Base-by-base conservation (phyloP, 345 rosid species). In the Gynandropsis gynandra region DNA sequence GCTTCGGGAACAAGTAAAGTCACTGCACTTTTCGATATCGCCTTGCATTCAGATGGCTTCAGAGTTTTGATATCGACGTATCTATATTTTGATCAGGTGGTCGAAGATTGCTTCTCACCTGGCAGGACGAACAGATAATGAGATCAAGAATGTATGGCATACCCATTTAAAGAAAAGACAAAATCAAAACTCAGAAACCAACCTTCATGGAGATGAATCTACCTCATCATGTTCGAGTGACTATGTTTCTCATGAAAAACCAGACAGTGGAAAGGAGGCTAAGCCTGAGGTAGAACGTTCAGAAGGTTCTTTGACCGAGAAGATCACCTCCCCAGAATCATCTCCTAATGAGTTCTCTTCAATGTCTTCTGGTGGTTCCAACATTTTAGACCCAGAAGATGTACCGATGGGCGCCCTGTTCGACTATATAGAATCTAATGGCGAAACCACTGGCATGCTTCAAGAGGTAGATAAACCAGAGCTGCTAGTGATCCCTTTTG, bases 401-500 rank as follows among this genome's bases (percentile, higher is more conserved):
- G 58, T 17, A 11, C 42, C 50, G 43, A 64, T 51, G 14, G 24
- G 31, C 46, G 42, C 52, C 38, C 9, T 37, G 32, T 45, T 46
- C 16, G 59, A 51, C 36, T 51, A 56, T 27, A 43, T 50, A 17
- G 38, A 56, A 13, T 52, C 21, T 48, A 34, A 42, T 20, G 50
- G 56, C 68, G 50, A 56, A 20, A 44, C 31, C 14, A 18, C 43
- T 20, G 56, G 18, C 37, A 52, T 46, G 19, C 24, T 61, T 16
- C 75, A 76, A 59, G 95, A 85, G 63, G 97, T 85, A 20, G 77
- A 75, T 69, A 75, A 81, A 50, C 90, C 87, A 13, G 78, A 76
- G 27, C 47, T 57, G 16, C 14, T 52, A 10, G 63, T 60, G 34
- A 75, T 81, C 50, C 81, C 82, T 8, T 74, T 76, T 9, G 84